Base-by-base conservation (phyloP, 768 basidiomycete genomes). In the Leucosporidium yakuticum region DNA sequence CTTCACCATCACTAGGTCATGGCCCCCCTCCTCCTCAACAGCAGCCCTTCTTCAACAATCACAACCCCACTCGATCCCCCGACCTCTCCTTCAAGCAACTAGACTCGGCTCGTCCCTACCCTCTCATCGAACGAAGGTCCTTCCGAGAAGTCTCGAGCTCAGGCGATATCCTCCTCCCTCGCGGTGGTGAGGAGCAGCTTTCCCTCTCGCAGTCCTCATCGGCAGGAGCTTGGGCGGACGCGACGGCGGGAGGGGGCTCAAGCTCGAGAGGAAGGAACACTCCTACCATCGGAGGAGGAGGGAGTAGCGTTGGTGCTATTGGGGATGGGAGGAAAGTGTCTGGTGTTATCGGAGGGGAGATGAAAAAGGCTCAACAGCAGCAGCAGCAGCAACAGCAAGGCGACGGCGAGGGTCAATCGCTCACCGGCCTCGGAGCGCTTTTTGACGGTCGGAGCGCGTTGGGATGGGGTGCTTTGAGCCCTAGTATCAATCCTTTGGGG, bases 321-420 rank as follows among this genome's bases (percentile, higher is more conserved):
- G 69, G 69, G 17, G 63, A 71, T 12, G 55, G 55, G 21, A 59
- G 69, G 47, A 62, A 60, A 32, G 15, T 39, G 21, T 44, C n/a
- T 2, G 57, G 34, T 36, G 36, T 27, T 23, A 25, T 44, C 29
- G 57, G 39, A 44, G 39, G 39, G 39, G 39, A 44, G 39, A 44
- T 44, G 39, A 44, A 44, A 15, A 44, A 44, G 39, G 39, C 39
- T 44, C 39, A 44, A 15, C 39, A 44, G 17, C 39, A 44, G 14
- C 39, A 44, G 39, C 39, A 44, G 39, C 39, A 44, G 39, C 5
- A 36, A 5, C 6, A 12, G 8, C 17, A 12, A 8, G 39, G 39
- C 39, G 39, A 44, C 17, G 39, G 39, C 6, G 39, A 3, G 39
- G 17, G 39, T 15, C 39, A 44, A 15, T 44, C 39, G 3, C 39